Percentiles rank a stretch among this genome's conserved stretches.
These are phyloP conservation scores for Pythium coloratum DNA, from an alignment of 352 stramenopile genomes.

Conservation along the genomic window DNA sequence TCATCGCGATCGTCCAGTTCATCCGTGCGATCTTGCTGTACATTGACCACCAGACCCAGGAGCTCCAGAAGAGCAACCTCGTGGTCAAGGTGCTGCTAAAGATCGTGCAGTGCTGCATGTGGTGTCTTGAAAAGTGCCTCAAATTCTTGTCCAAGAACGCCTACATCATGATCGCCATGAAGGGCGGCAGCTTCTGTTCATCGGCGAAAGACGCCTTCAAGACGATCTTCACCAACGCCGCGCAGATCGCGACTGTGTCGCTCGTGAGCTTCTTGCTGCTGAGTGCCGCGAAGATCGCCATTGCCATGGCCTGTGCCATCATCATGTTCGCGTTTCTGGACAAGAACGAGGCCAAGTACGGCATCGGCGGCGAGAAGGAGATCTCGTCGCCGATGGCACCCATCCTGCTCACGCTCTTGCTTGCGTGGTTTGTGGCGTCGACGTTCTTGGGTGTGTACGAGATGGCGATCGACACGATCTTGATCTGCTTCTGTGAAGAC, in stretches of 20 bases:
- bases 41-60: conserved; percentile 89
- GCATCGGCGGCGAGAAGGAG: conserved; percentile 31
- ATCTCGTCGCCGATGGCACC: conserved; percentile 91
- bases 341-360: conserved; percentile 47
- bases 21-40: conserved; percentile 93
- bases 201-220: conserved; percentile 91
- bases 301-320: conserved; percentile 52
- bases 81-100: conserved; percentile 83
- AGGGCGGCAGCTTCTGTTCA: conserved; percentile 71
- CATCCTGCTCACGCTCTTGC: conserved; percentile 69
- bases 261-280: conserved; percentile 92
- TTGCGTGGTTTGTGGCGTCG: conserved; percentile 89
- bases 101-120: conserved; percentile 89
- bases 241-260: conserved; percentile 84
- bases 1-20: conserved; percentile 97
- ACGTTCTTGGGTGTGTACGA: conserved; percentile 94
- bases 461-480: conserved; percentile 93
- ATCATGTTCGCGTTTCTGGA: conserved; percentile 57
- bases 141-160: conserved; percentile 97
- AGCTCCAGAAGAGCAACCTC: conserved; percentile 72
- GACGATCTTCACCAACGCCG: conserved; percentile 93
- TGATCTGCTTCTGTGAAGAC: conserved; percentile 97
- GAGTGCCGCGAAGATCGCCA: conserved; percentile 91
- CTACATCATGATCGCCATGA: conserved; percentile 90
- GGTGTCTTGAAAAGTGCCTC: conserved; percentile 94